Evolutionary conservation across 352 stramenopile species (phyloP).

Genomic region (Globisporangium irregulare): DNA sequence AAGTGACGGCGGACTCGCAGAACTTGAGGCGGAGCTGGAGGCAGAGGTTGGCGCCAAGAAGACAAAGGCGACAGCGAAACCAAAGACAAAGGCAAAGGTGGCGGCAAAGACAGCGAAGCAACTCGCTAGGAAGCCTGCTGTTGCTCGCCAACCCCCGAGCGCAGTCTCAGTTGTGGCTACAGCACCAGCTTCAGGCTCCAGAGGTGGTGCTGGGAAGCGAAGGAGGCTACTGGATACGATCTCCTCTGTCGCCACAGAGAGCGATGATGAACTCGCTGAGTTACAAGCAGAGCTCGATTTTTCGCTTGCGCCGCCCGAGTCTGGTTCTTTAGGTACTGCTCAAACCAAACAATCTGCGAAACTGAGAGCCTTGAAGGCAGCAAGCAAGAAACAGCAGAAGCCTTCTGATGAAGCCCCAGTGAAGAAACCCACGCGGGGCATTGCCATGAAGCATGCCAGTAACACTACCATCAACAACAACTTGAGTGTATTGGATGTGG

Average conservation of each 20-base stretch:
- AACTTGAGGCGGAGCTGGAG: conserved; percentile 20
- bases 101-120: neutral
- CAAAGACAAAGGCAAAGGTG: neutral
- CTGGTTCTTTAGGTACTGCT: conserved; percentile 1
- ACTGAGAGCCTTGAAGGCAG: neutral
- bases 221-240: neutral
- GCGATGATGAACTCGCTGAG: conserved; percentile 10
- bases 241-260: conserved; percentile 10
- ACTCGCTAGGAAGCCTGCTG: neutral
- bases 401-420: neutral
- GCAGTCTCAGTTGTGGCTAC: neutral
- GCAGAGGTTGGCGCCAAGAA: conserved; percentile 13
- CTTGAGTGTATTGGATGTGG: conserved; percentile 9
- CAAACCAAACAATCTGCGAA: neutral
- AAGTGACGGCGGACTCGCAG: conserved; percentile 20
- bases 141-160: neutral
- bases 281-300: conserved; percentile 17
- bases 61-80: neutral
- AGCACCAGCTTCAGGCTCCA: neutral
- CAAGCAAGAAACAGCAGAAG: neutral
- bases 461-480: neutral
- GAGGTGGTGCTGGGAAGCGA: neutral
- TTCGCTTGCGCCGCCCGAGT: neutral
- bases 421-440: neutral
- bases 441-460: neutral